A percentile compares a stretch with the other conserved stretches of the same genome.
These are phyloP conservation scores for Sporormia fimetaria DNA, from an alignment of 495 filamentous ascomycete species.

Conservation along the genomic window DNA sequence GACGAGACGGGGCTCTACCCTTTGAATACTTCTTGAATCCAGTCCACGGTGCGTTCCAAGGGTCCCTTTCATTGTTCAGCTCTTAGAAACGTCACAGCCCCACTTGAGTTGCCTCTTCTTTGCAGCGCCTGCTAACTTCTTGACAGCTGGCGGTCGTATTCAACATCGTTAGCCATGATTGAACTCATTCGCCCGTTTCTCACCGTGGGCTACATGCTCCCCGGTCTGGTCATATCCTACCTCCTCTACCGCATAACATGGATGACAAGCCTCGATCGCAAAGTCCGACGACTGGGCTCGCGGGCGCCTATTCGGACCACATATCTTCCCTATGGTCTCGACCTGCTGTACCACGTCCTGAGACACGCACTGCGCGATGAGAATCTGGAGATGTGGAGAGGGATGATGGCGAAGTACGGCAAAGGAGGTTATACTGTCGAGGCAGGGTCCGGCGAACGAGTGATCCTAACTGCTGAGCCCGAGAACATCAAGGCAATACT, in stretches of 20 bases:
- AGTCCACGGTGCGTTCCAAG: too few relatives aligned
- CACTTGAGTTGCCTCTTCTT: too few relatives aligned
- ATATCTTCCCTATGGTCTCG: constrained; percentile 40
- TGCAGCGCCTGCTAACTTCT: too few relatives aligned
- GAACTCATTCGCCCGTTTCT: too few relatives aligned
- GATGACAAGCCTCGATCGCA: not conserved
- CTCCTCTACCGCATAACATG: not conserved
- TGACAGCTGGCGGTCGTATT: too few relatives aligned
- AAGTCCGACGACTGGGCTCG: constrained; percentile 19
- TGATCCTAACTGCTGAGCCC: constrained; percentile 42
- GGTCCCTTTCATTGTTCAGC: too few relatives aligned
- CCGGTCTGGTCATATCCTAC: not conserved
- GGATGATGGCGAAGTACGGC: constrained; percentile 36
- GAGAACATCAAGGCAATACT: constrained; percentile 49
- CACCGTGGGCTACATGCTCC: not conserved
- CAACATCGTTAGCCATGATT: too few relatives aligned
- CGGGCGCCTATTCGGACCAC: constrained; percentile 24
- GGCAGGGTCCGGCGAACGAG: constrained; percentile 30
- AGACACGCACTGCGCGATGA: constrained; percentile 39
- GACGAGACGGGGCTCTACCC: too few relatives aligned
- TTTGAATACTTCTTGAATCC: too few relatives aligned
- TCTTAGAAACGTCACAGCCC: too few relatives aligned
- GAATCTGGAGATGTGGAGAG: constrained; percentile 50
- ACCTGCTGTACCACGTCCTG: constrained; percentile 46
- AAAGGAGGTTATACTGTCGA: constrained; percentile 46